Conservation (phyloP, 1,284 basidiomycete genomes). For the Marasmius fiardii region DNA sequence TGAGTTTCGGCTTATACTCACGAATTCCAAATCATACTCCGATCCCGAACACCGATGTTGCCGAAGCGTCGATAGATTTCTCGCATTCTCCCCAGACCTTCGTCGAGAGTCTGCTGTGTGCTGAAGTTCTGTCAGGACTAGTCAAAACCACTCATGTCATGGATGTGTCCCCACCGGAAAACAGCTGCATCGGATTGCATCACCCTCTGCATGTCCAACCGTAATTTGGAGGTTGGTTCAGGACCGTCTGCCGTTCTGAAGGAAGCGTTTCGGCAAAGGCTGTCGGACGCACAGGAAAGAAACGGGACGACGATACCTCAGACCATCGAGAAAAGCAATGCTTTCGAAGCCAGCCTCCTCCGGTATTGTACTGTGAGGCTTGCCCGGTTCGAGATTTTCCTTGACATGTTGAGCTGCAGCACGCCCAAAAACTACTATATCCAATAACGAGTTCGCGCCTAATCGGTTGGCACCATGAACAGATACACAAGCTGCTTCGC, state of each 20-base stretch:
- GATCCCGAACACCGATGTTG: constrained; percentile 94
- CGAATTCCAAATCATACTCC: constrained; percentile 99
- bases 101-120: constrained; percentile 88
- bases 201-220: constrained; percentile 96
- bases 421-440: constrained; percentile 99
- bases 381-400: constrained; percentile 87
- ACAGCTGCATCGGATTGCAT: constrained; percentile 96
- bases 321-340: constrained; percentile 87
- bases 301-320: too few species aligned
- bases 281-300: too few species aligned
- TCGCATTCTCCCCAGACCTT: constrained; percentile 87
- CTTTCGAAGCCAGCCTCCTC: constrained; percentile 86
- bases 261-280: too few species aligned
- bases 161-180: constrained; percentile 62
- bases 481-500: constrained; percentile 98
- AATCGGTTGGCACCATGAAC: constrained; percentile 99
- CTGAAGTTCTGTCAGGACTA: constrained; percentile 35
- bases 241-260: constrained; percentile 82
- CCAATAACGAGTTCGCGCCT: constrained; percentile 97
- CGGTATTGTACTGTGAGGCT: constrained; percentile 87
- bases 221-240: constrained; percentile 86
- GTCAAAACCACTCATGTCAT: background rate
- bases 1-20: constrained; percentile 29
- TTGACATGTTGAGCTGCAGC: constrained; percentile 98
- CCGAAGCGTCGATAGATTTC: constrained; percentile 87